Evolutionary conservation across 495 filamentous ascomycete genomes (phyloP).

Genomic region (Neurospora hispaniola): DNA sequence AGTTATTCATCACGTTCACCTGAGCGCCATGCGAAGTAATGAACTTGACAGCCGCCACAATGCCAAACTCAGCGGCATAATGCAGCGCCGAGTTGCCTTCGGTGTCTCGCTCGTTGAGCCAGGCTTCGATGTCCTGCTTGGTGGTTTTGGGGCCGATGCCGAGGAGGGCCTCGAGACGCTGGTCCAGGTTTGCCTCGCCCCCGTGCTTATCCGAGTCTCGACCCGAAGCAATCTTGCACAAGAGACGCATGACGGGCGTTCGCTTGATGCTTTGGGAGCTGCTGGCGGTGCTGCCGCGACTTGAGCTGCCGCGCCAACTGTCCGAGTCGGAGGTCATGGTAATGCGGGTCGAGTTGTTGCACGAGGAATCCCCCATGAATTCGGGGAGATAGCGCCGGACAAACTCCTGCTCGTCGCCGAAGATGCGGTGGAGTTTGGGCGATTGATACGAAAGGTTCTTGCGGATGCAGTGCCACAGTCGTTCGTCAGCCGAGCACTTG

Average conservation of each 20-base stretch:
- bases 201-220: constrained; percentile 11
- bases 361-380: constrained; percentile 14
- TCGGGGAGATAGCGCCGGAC: constrained; percentile 25
- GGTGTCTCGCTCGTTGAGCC: constrained; percentile 21
- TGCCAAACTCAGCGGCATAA: constrained; percentile 25
- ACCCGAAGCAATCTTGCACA: constrained; percentile 17
- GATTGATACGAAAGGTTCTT: constrained; percentile 17
- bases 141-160: constrained; percentile 10
- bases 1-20: constrained; percentile 27
- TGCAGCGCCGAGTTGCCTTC: constrained; percentile 25
- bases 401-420: constrained; percentile 25
- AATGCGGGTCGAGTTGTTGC: constrained; percentile 17
- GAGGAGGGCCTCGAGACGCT: constrained; percentile 13
- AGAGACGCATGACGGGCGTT: constrained; percentile 20
- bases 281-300: constrained; percentile 13
- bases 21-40: constrained; percentile 13
- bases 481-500: constrained; percentile 17
- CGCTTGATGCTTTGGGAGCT: constrained; percentile 15
- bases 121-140: constrained; percentile 9
- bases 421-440: constrained; percentile 23
- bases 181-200: constrained; percentile 6
- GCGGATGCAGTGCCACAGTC: constrained; percentile 22
- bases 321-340: constrained; percentile 18
- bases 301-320: constrained; percentile 5
- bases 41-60: constrained; percentile 21